These are phyloP conservation scores for Nicotiana undulata DNA, from an alignment of 257 asterid genomes.

Conservation along the genomic window DNA sequence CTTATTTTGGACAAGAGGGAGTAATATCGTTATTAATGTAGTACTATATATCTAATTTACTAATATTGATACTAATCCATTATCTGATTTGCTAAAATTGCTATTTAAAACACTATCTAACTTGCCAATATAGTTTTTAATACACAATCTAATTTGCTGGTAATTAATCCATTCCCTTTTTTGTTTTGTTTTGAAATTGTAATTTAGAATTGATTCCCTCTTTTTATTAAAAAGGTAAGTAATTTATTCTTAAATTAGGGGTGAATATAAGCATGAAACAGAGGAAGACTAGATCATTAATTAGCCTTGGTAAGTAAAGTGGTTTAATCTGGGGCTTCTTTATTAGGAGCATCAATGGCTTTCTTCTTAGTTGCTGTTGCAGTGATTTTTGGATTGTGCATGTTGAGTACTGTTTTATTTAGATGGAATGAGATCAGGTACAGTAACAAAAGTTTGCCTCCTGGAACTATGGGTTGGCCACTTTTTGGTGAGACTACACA, in stretches of 20 bases:
- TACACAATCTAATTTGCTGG: too few species aligned
- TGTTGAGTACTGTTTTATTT: slow-evolving; percentile 13
- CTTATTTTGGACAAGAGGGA: too few species aligned
- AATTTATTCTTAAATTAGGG: not conserved
- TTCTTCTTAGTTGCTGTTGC: slow-evolving; percentile 17
- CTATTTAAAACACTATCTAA: too few species aligned
- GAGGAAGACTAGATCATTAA: not conserved
- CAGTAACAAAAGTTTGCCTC: slow-evolving; percentile 51
- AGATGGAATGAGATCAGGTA: slow-evolving; percentile 51
- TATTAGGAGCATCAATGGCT: slow-evolving; percentile 36
- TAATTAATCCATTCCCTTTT: too few species aligned
- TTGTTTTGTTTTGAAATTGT: too few species aligned
- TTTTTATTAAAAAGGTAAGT: too few species aligned
- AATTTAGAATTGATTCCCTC: too few species aligned
- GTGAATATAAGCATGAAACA: not conserved
- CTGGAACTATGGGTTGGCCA: slow-evolving; percentile 87
- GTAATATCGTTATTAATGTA: too few species aligned
- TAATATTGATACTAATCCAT: too few species aligned
- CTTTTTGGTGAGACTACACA: slow-evolving; percentile 60
- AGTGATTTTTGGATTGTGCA: slow-evolving; percentile 13
- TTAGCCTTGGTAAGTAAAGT: not conserved
- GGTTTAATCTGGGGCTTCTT: not conserved
- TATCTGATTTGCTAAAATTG: too few species aligned
- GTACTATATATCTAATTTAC: too few species aligned
- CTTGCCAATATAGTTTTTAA: too few species aligned